Conservation (phyloP, 306 rosid species). For the Cicer pinnatifidum region DNA sequence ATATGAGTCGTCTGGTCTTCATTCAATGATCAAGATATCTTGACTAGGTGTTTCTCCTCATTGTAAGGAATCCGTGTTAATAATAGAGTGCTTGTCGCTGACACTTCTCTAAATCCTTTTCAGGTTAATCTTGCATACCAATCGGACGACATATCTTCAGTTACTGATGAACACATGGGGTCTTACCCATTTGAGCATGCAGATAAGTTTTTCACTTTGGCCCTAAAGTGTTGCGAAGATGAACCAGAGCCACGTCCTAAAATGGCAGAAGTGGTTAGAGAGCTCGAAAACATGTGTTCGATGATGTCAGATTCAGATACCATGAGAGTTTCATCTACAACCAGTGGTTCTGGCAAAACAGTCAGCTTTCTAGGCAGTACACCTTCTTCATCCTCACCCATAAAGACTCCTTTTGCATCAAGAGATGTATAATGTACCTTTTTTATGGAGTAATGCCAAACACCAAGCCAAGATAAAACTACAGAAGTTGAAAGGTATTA, state of each 20-base stretch:
- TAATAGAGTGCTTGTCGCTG: background rate
- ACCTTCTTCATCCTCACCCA: constrained; percentile 18
- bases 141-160: background rate
- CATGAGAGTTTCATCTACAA: background rate
- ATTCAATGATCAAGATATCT: background rate
- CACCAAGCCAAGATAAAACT: background rate
- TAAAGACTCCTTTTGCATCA: background rate
- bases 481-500: background rate
- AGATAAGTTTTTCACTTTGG: constrained; percentile 7
- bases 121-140: background rate
- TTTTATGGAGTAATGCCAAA: background rate
- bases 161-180: background rate
- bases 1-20: background rate
- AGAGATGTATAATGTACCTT: constrained; percentile 3
- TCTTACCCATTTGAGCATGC: constrained; percentile 13
- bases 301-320: constrained; percentile 14
- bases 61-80: background rate
- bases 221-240: constrained; percentile 19
- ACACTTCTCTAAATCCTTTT: background rate
- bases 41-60: background rate
- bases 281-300: constrained; percentile 3
- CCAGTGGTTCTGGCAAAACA: constrained; percentile 8
- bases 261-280: constrained; percentile 15
- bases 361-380: constrained; percentile 4
- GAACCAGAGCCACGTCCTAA: constrained; percentile 15